Conservation (phyloP, 768 basidiomycete genomes). For the Leccinum boreale region DNA sequence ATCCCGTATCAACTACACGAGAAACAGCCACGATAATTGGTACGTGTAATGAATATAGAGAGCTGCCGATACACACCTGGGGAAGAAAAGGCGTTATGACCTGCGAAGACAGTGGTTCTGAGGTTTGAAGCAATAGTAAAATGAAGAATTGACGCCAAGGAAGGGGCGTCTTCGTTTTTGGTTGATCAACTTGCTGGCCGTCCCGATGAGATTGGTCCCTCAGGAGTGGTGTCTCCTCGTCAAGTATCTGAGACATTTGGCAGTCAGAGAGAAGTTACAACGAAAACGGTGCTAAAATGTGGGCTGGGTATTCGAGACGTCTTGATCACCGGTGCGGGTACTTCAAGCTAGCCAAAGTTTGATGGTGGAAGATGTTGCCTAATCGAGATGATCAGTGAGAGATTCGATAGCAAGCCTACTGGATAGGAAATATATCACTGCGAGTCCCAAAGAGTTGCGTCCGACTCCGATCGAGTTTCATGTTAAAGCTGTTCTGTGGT, state of each 20-base stretch:
- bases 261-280: neutral
- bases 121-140: constrained; percentile 64
- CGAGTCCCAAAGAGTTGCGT: neutral
- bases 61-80: constrained; percentile 39
- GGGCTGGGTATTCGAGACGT: neutral
- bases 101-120: constrained; percentile 70
- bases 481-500: neutral
- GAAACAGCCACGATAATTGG: neutral
- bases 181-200: constrained; percentile 16
- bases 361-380: neutral
- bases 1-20: constrained; percentile 26
- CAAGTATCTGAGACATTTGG: constrained; percentile 22
- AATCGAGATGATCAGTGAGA: no score
- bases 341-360: no score
- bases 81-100: constrained; percentile 76
- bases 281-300: neutral
- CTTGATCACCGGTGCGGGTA: neutral
- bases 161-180: constrained; percentile 46
- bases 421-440: neutral
- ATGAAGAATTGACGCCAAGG: constrained; percentile 70
- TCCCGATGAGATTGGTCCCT: constrained; percentile 11
- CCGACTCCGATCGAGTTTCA: no score
- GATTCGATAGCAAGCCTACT: neutral
- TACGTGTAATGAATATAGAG: neutral
- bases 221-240: constrained; percentile 65